Evolutionary conservation across 225 moss, liverwort and hornwort species (phyloP).

Genomic region (Bryoerythrophyllum caledonicum): DNA sequence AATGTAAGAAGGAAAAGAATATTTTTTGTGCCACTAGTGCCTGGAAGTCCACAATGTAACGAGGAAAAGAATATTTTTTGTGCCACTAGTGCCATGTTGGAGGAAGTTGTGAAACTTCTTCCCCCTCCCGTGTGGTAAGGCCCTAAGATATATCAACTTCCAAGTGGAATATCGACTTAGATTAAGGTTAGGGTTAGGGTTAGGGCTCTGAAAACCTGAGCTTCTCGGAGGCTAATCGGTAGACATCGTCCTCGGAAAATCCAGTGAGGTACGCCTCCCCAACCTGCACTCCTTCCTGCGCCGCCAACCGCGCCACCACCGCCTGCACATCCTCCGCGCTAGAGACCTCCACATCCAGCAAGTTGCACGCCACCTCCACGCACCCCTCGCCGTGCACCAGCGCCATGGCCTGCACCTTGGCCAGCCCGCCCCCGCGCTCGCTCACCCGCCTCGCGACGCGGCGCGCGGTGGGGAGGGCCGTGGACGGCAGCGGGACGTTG

Average conservation of each 20-base stretch:
- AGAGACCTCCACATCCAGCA: constrained; percentile 58
- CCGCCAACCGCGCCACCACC: constrained; percentile 51
- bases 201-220: no score
- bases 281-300: constrained; percentile 43
- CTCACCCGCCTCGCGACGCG: constrained; percentile 72
- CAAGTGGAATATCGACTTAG: no score
- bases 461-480: constrained; percentile 45
- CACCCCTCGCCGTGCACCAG: constrained; percentile 63
- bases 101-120: no score
- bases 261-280: constrained; percentile 72
- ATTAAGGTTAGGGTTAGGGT: no score
- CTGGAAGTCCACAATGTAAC: no score
- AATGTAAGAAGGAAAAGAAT: no score
- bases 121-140: no score
- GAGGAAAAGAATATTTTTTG: no score
- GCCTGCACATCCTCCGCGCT: constrained; percentile 63
- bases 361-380: constrained; percentile 92
- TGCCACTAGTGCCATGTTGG: no score
- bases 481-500: constrained; percentile 69
- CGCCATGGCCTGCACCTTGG: constrained; percentile 91
- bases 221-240: constrained; percentile 54
- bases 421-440: constrained; percentile 79
- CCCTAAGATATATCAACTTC: no score
- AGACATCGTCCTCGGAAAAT: constrained; percentile 55
- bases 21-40: no score